These are phyloP conservation scores for Boletellus sp. DNA, from an alignment of 768 basidiomycete species.

Conservation along the genomic window DNA sequence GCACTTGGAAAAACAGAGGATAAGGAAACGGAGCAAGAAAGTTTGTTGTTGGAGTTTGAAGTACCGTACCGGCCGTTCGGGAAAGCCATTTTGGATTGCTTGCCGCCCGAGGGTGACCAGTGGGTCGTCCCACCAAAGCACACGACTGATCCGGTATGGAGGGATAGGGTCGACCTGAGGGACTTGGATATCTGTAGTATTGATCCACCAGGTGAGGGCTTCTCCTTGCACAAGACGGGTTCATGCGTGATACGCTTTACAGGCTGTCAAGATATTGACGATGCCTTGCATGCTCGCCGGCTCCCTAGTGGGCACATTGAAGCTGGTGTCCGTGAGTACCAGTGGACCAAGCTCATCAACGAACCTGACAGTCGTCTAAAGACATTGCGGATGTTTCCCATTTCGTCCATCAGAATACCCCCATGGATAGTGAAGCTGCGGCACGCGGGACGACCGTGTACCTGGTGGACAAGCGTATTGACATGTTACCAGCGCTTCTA, in stretches of 20 bases:
- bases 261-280: conserved; percentile 98
- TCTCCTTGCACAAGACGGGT: background rate
- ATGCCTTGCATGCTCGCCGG: conserved; percentile 86
- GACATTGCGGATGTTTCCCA: conserved; percentile 99
- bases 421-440: conserved; percentile 97
- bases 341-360: background rate
- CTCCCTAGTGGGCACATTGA: conserved; percentile 94
- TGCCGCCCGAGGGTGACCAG: conserved; percentile 82
- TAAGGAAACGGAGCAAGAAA: conserved; percentile 96
- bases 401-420: conserved; percentile 88
- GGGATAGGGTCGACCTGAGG: conserved; percentile 82
- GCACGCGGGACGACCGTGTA: conserved; percentile 96
- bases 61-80: conserved; percentile 96
- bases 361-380: conserved; percentile 28
- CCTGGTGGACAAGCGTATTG: conserved; percentile 96
- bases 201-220: conserved; percentile 78
- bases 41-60: conserved; percentile 88
- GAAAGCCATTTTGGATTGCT: conserved; percentile 87
- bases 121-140: conserved; percentile 90
- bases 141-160: conserved; percentile 56
- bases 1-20: conserved; percentile 87
- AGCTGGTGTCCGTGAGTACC: conserved; percentile 90
- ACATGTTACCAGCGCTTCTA: conserved; percentile 92
- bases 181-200: conserved; percentile 90
- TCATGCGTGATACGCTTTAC: background rate